Evolutionary conservation across 305 asterid genomes (phyloP), one percentile per base, ranked within the genome.

Genomic region (Andrographis paniculata): DNA sequence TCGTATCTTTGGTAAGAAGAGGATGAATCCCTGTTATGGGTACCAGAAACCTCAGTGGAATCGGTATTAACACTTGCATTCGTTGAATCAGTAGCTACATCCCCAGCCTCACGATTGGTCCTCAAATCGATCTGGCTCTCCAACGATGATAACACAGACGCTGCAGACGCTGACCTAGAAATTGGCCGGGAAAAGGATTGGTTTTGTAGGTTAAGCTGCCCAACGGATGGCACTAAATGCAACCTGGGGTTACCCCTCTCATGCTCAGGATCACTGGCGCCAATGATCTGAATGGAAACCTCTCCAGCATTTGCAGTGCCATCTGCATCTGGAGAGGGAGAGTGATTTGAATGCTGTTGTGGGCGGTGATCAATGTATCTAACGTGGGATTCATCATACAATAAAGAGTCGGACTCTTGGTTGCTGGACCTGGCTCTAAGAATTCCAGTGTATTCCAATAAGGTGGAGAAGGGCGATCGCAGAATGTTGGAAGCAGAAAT

Each of bases 1-100:
- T 80, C 88, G 44, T 80, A 78, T 66, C 95, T 69, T 69, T 84
- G 93, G 68, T 80, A 78, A 50, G 93, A 76, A 56, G 95, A 74
- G 17, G 73, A 60, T 22, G 72, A 63, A 54, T 78, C 93, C 73
- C 86, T 74, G 49, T 45, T 70, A 56, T 57, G 71, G 54, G 35
- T 45, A 52, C 70, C 75, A 64, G 12, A 73, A 52, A 64, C 87
- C 31, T 70, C 87, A 6, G 63, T 58, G 59, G 65, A 41, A 42
- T 68, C 80, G 0, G 60, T 42, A 68, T 72, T 68, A 40, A 38
- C 58, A 49, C 47, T 71, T 2, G 65, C 60, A 68, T 50, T 60
- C 0, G 56, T 13, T 0, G 71, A 41, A 15, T 62, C 62, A 4
- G 70, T 21, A 56, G 52, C 70, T 41, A 76, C 80, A 18, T 71